These are phyloP conservation scores for Pinus tabuliformis DNA, from an alignment of 75 land plant species.

Conservation along the genomic window DNA sequence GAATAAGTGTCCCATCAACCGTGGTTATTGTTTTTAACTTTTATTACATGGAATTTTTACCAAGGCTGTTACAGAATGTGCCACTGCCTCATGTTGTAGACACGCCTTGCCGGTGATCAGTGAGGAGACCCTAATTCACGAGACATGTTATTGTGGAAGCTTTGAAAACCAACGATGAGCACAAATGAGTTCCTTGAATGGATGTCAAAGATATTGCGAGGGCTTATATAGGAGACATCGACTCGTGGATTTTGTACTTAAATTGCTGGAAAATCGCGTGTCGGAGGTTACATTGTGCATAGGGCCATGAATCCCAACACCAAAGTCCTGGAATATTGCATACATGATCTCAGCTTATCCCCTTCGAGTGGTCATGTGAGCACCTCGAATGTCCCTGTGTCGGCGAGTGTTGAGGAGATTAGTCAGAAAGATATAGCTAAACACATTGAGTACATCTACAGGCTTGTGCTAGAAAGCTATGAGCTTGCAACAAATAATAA, in stretches of 20 bases:
- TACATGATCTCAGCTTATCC: slow-evolving; percentile 27
- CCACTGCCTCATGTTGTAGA: background rate
- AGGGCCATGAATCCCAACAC: slow-evolving; percentile 58
- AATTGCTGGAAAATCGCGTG: slow-evolving; percentile 69
- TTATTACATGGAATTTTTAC: too few species aligned
- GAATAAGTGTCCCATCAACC: too few species aligned
- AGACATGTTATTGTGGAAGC: slow-evolving; percentile 32
- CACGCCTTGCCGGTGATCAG: slow-evolving; percentile 71
- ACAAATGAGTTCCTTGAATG: slow-evolving; percentile 63
- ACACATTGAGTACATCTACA: slow-evolving; percentile 55
- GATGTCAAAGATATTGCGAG: slow-evolving; percentile 78
- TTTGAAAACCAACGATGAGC: slow-evolving; percentile 27
- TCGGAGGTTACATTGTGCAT: slow-evolving; percentile 49
- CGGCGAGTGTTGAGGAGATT: slow-evolving; percentile 11
- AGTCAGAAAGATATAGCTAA: slow-evolving; percentile 43
- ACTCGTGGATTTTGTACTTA: slow-evolving; percentile 86
- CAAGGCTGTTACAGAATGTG: too few species aligned
- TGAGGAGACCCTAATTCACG: slow-evolving; percentile 36
- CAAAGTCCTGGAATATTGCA: slow-evolving; percentile 59
- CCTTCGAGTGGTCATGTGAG: background rate
- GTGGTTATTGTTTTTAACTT: too few species aligned
- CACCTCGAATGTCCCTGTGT: background rate
- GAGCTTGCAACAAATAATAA: slow-evolving; percentile 15
- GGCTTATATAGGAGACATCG: slow-evolving; percentile 83
- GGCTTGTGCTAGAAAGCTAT: slow-evolving; percentile 39